Evolutionary conservation across 331 rosid genomes (phyloP).

Genomic region (Stylosanthes scabra): DNA sequence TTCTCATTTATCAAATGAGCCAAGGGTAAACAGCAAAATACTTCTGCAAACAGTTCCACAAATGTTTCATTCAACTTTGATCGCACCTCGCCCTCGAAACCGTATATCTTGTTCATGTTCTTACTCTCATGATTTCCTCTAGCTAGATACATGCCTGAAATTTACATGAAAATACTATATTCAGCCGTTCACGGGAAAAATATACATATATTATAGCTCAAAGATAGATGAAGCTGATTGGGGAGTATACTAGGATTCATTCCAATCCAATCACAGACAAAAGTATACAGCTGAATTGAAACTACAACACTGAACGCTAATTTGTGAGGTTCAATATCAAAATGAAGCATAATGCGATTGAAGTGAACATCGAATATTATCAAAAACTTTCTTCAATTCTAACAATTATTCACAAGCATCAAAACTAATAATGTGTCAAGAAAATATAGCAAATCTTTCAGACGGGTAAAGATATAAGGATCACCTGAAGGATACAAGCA

Average conservation of each 20-base stretch:
- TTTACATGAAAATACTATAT: constrained; percentile 26
- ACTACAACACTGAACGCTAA: constrained; percentile 12
- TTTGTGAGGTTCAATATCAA: constrained; percentile 4
- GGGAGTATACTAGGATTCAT: background rate
- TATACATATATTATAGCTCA: background rate
- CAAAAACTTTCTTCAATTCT: background rate
- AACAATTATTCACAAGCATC: background rate
- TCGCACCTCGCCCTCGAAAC: constrained; percentile 98
- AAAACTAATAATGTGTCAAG: background rate
- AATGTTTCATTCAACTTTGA: constrained; percentile 83
- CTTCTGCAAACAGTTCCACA: constrained; percentile 97
- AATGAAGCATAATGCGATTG: constrained; percentile 1
- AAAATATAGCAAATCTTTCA: constrained; percentile 18
- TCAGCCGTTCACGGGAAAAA: background rate
- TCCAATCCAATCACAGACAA: constrained; percentile 3
- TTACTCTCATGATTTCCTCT: constrained; percentile 99
- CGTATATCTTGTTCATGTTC: constrained; percentile 99
- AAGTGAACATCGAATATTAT: background rate
- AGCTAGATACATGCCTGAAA: constrained; percentile 91
- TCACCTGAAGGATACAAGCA: constrained; percentile 98
- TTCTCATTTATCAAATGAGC: constrained; percentile 92
- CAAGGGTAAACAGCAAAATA: constrained; percentile 89
- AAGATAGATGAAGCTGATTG: background rate
- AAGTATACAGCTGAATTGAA: background rate
- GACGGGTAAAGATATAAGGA: constrained; percentile 19